Evolutionary conservation across 1,139 yeast genomes (phyloP).

Genomic region (Kodamaea sp.): DNA sequence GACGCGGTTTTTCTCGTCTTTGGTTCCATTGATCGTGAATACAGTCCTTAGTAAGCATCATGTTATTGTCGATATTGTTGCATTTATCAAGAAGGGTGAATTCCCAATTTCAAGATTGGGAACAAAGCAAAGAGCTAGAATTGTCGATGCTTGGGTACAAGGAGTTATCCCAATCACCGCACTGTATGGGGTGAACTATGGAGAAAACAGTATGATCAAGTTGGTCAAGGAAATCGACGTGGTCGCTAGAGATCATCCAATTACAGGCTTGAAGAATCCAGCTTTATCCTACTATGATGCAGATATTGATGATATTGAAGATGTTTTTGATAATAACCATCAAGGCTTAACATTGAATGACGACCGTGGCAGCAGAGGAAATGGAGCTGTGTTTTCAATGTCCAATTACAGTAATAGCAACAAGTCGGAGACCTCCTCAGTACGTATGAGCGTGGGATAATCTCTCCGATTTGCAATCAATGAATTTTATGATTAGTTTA

Average conservation of each 20-base stretch:
- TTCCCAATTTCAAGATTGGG: conserved; percentile 73
- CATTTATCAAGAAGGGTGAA: conserved; percentile 67
- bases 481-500: too few species aligned
- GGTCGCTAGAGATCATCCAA: conserved; percentile 41
- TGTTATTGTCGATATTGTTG: conserved; percentile 80
- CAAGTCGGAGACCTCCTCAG: neutral
- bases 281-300: conserved; percentile 45
- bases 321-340: conserved; percentile 32
- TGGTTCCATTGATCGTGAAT: conserved; percentile 83
- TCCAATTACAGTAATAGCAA: conserved; percentile 9
- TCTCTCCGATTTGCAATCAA: too few species aligned
- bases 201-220: conserved; percentile 63
- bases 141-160: conserved; percentile 59
- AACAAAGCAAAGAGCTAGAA: conserved; percentile 71
- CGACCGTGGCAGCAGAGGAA: conserved; percentile 6
- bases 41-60: conserved; percentile 81
- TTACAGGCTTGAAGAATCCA: conserved; percentile 47
- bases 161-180: conserved; percentile 48
- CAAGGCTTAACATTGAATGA: conserved; percentile 32
- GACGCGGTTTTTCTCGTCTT: conserved; percentile 58
- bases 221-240: conserved; percentile 52
- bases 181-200: conserved; percentile 57
- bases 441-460: neutral
- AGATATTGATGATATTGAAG: conserved; percentile 24
- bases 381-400: conserved; percentile 10